Evolutionary conservation across 176 grass and related monocot species (phyloP), one percentile per base, ranked within the genome.

Genomic region (Coix lacrymajobi): DNA sequence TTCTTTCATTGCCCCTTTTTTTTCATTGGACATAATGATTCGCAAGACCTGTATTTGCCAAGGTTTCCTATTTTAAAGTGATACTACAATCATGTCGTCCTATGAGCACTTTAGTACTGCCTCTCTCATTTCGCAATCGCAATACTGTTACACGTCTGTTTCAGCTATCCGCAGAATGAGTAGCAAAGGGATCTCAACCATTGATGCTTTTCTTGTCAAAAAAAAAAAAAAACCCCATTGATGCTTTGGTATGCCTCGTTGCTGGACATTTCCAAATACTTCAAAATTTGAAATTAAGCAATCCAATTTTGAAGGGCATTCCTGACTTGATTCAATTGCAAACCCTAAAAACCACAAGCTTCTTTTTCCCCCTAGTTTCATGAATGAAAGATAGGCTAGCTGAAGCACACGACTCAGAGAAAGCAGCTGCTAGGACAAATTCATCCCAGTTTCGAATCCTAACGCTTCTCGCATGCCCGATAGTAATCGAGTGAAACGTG

Each of bases 401-500:
- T 36, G 64, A 77, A 77, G 20, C 70, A 85, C 69, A 85, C 69
- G 62, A 85, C 72, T 38, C 78, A 77, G 39, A 46, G 31, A 66
- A 24, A 61, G 41, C 39, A 4, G 41, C 28, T 68, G 49, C 62
- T 46, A 82, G 39, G 80, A 32, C 22, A 75, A 0, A 1, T 25
- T 81, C 6, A 38, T 3, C 44, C 28, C 22, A 37, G 4, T 20
- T 44, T 49, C 0, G 28, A 32, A 76, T 64, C 22, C 65, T 78
- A 89, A 78, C 67, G 79, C 48, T 86, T 90, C 67, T 86, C 88
- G 30, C 43, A 79, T 29, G 81, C 70, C 22, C 88, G 77, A 13
- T 92, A 85, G 77, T 90, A 85, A 88, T 92, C 89, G 34, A 87
- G 82, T 22, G 88, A 90, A 43, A 94, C 51, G 81, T 94, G 93